Evolutionary conservation across 805 yeast genomes (phyloP).

Genomic region (Metschnikowia borealis): DNA sequence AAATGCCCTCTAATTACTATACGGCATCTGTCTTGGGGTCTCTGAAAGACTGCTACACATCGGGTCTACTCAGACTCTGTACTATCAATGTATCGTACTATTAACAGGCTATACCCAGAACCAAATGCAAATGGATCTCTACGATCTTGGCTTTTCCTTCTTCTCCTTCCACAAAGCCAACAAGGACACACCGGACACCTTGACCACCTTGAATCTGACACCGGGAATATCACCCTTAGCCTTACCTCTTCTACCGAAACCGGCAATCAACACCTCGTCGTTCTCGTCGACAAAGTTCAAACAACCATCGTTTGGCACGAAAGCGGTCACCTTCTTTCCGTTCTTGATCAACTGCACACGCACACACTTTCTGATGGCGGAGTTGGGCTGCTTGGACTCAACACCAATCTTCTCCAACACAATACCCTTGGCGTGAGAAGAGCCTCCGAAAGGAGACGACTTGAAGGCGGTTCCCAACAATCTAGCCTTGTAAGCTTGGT

Average conservation of each 20-base stretch:
- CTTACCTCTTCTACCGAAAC: constrained; percentile 99
- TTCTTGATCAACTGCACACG: constrained; percentile 99
- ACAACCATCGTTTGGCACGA: constrained; percentile 99
- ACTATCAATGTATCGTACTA: constrained; percentile 15
- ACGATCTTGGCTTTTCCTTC: constrained; percentile 99
- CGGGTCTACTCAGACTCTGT: too few species aligned
- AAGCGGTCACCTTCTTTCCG: constrained; percentile 99
- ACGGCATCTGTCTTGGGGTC: too few species aligned
- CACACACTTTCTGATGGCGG: constrained; percentile 99
- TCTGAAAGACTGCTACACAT: too few species aligned
- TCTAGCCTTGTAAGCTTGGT: constrained; percentile 96
- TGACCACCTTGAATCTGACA: constrained; percentile 99
- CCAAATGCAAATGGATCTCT: constrained; percentile 30
- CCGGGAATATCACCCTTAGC: constrained; percentile 99
- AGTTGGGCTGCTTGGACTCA: constrained; percentile 99
- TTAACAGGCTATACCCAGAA: constrained; percentile 17
- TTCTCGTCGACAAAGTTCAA: constrained; percentile 99
- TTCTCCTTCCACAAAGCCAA: constrained; percentile 99
- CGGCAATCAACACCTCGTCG: constrained; percentile 99
- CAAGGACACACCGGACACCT: constrained; percentile 99
- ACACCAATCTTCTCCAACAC: constrained; percentile 99
- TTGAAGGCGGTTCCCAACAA: constrained; percentile 99
- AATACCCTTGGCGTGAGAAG: constrained; percentile 99
- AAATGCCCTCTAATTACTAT: too few species aligned
- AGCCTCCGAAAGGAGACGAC: constrained; percentile 99